phyloP scores from a whole-genome alignment of 768 basidiomycete species.

The Boletus tylopilopsis region DNA sequence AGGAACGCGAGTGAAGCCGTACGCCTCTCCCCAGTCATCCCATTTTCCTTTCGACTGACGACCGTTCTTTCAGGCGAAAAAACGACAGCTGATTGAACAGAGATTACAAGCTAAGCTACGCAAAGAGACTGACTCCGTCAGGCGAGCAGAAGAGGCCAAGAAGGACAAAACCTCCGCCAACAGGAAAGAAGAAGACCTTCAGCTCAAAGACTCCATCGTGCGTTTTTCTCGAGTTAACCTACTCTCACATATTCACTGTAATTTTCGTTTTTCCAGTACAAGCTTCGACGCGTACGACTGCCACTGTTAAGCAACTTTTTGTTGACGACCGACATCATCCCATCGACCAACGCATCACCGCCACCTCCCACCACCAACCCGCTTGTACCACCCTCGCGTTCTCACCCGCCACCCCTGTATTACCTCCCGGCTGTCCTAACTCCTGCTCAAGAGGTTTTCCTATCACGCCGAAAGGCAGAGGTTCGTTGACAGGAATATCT shows the following conservation, averaged over 20 bases:
- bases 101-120: conserved; percentile 81
- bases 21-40: conserved; percentile 15
- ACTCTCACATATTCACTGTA: neutral
- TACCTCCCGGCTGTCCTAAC: conserved; percentile 71
- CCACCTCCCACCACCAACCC: conserved; percentile 29
- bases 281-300: conserved; percentile 67
- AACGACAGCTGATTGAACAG: conserved; percentile 78
- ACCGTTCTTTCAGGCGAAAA: conserved; percentile 60
- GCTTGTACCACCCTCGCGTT: conserved; percentile 49
- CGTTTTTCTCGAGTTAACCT: conserved; percentile 27
- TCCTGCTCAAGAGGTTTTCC: conserved; percentile 65
- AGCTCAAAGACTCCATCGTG: conserved; percentile 78
- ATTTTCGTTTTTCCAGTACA: conserved; percentile 46
- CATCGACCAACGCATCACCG: conserved; percentile 32
- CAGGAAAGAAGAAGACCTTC: conserved; percentile 78
- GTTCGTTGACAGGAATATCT: conserved; percentile 33
- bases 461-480: conserved; percentile 59
- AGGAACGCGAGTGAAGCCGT: conserved; percentile 84
- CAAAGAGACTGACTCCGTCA: conserved; percentile 83
- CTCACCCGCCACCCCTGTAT: conserved; percentile 74
- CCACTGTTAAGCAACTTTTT: conserved; percentile 74
- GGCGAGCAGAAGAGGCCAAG: conserved; percentile 81
- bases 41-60: conserved; percentile 6
- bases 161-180: conserved; percentile 75
- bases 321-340: conserved; percentile 66